Base-by-base conservation (phyloP, 805 yeast species). In the Torulaspora franciscae region DNA sequence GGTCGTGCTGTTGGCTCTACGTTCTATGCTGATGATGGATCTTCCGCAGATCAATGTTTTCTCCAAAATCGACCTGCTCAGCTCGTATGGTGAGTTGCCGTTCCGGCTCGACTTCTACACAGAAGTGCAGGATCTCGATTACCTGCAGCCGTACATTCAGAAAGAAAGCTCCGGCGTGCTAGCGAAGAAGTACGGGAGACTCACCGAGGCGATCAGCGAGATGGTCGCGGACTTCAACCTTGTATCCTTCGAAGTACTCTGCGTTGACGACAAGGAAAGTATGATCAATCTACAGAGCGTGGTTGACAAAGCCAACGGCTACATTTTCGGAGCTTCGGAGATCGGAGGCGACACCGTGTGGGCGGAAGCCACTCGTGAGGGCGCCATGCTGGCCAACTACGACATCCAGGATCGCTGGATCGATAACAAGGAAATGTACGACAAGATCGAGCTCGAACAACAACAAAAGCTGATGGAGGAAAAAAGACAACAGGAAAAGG, bases 391-490 rank as follows among this genome's bases (percentile, higher is more conserved):
- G 35, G 79, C 59, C 28, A 52, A 59, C 32, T 69, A 79, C 6
- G 96, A 90, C 61, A 77, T 88, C 4, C 99, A 93, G 55, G 99
- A 93, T 53, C 73, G 99, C 48, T 93, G 99, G 99, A 77, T 93
- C 8, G 96, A 87, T 46, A 74, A 81, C 52, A 93, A 90, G 61
- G 83, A 77, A 23, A 70, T 69, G 40, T 89, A 86, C 64, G 99
- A 93, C 52, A 74, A 76, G 40, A 71, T 72, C 40, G 84, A 78
- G 49, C 71, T 69, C 27, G 74, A 76, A 42, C 70, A 71, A 46
- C 67, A 72, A 27, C 64, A 68, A 36, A 70, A 66, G 40, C 56
- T 74, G 19, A 54, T 69, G n/a, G 58, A 68, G 55, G 75, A 73
- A 36, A 62, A 70, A 22, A 71, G 71, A 37, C 51, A 59, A 38